Percentiles rank a stretch among this genome's conserved stretches.
phyloP scores from a whole-genome alignment of 2,329 filamentous ascomycete species.

The Monosporascus sp. region DNA sequence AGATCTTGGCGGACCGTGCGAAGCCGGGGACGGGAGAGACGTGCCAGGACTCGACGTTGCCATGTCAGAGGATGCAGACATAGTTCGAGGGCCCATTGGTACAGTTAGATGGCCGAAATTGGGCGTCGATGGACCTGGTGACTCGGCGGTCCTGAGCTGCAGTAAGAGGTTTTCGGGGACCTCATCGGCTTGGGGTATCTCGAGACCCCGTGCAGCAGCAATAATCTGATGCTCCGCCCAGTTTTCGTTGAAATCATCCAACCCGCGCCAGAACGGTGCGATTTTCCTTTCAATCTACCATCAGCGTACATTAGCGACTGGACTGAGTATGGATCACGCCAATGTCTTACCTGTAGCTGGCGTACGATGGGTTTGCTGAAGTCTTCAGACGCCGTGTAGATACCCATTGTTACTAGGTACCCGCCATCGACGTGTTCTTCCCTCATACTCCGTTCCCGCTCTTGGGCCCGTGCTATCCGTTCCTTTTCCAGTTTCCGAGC shows the following conservation, averaged over 20 bases:
- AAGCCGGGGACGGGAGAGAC: slow-evolving; percentile 52
- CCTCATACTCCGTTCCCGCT: slow-evolving; percentile 82
- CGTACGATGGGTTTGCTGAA: slow-evolving; percentile 85
- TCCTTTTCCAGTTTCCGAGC: slow-evolving; percentile 81
- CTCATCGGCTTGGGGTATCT: slow-evolving; percentile 79
- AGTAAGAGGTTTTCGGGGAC: slow-evolving; percentile 60
- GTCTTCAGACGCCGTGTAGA: slow-evolving; percentile 88
- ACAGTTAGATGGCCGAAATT: slow-evolving; percentile 71
- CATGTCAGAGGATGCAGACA: slow-evolving; percentile 72
- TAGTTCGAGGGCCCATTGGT: slow-evolving; percentile 70
- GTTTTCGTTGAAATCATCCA: slow-evolving; percentile 80
- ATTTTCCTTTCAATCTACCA: slow-evolving; percentile 81
- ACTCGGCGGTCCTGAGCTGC: slow-evolving; percentile 38
- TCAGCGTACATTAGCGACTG: slow-evolving; percentile 7
- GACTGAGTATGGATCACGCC: neutral
- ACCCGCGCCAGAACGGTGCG: slow-evolving; percentile 91
- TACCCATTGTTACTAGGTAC: slow-evolving; percentile 87
- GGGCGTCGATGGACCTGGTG: slow-evolving; percentile 48
- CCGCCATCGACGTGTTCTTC: slow-evolving; percentile 94
- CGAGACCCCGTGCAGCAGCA: slow-evolving; percentile 77
- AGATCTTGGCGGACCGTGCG: slow-evolving; percentile 41
- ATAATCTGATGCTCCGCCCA: slow-evolving; percentile 97
- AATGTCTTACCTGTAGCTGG: slow-evolving; percentile 71
- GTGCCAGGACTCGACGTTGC: slow-evolving; percentile 58
- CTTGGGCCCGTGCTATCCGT: slow-evolving; percentile 66